phyloP scores from a whole-genome alignment of 768 basidiomycete species.

The Podaxis sp. region DNA sequence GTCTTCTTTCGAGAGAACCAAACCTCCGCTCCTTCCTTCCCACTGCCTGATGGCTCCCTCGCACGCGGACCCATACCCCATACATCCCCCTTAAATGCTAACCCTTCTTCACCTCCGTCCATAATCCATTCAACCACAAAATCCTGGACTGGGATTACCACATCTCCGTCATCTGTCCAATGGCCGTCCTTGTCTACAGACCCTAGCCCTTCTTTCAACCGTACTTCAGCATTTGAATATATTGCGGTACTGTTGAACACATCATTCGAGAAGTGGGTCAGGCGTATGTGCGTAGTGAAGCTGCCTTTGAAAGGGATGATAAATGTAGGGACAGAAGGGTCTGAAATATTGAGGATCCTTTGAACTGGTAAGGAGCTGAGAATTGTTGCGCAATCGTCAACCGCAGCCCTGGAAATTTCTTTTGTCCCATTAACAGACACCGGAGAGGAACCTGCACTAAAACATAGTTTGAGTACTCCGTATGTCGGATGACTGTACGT shows the following conservation, averaged over 20 bases:
- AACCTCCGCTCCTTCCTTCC: conserved; percentile 34
- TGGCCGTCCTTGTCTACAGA: conserved; percentile 5
- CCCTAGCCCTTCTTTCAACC: conserved; percentile 24
- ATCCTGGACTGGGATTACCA: conserved; percentile 31
- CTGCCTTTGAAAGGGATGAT: conserved; percentile 32
- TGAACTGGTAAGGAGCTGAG: conserved; percentile 13
- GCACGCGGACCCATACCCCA: conserved; percentile 38
- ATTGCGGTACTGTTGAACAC: conserved; percentile 36
- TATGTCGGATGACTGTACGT: background rate
- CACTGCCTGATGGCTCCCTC: conserved; percentile 25
- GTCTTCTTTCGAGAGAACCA: conserved; percentile 28
- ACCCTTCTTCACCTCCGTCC: conserved; percentile 27
- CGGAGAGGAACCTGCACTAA: background rate
- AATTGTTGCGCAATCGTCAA: background rate
- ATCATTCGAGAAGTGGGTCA: conserved; percentile 35
- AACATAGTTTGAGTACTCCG: background rate
- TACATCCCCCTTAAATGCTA: conserved; percentile 37
- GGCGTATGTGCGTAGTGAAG: conserved; percentile 34
- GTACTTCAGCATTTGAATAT: conserved; percentile 34
- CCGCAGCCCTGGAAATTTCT: background rate
- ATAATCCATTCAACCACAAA: conserved; percentile 38
- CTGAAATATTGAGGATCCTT: conserved; percentile 26
- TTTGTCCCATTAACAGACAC: background rate
- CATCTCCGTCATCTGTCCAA: conserved; percentile 22
- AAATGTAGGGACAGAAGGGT: conserved; percentile 29